These are phyloP conservation scores for Chlorella sp. DNA, from an alignment of 139 green algal species.

Conservation along the genomic window DNA sequence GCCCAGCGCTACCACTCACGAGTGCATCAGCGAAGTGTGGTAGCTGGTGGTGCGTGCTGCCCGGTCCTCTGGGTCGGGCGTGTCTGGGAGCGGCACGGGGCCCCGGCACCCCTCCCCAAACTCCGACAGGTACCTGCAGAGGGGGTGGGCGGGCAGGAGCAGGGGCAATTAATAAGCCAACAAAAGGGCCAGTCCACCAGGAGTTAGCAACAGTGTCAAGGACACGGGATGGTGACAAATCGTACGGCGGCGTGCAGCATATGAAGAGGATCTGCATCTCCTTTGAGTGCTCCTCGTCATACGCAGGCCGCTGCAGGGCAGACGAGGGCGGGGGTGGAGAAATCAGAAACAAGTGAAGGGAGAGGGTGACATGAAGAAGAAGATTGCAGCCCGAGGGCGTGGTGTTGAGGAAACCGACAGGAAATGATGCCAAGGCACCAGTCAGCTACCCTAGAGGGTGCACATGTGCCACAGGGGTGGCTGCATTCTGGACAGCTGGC, in stretches of 20 bases:
- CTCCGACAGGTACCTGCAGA: conserved; percentile 38
- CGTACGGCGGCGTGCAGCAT: too few relatives aligned
- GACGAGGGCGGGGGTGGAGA: neutral
- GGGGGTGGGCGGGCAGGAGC: neutral
- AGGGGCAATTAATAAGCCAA: too few relatives aligned
- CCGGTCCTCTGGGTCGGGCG: neutral
- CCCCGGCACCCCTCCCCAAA: conserved; percentile 22
- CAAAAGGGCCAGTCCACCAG: too few relatives aligned
- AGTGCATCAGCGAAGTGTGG: conserved; percentile 44
- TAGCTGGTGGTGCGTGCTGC: conserved; percentile 17
- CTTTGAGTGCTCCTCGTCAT: neutral
- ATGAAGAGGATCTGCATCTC: too few relatives aligned
- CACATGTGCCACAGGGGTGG: neutral
- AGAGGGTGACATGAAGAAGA: neutral
- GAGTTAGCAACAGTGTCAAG: too few relatives aligned
- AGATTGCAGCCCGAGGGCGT: too few relatives aligned
- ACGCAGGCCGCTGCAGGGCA: neutral
- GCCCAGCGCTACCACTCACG: neutral
- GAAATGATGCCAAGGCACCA: too few relatives aligned
- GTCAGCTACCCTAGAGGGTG: too few relatives aligned
- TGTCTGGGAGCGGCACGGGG: neutral
- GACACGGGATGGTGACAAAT: too few relatives aligned
- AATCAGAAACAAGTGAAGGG: neutral
- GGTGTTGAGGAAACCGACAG: too few relatives aligned
- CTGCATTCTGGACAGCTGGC: neutral